Conservation (phyloP, 768 basidiomycete genomes). For the Naganishia vaughanmartiniae region DNA sequence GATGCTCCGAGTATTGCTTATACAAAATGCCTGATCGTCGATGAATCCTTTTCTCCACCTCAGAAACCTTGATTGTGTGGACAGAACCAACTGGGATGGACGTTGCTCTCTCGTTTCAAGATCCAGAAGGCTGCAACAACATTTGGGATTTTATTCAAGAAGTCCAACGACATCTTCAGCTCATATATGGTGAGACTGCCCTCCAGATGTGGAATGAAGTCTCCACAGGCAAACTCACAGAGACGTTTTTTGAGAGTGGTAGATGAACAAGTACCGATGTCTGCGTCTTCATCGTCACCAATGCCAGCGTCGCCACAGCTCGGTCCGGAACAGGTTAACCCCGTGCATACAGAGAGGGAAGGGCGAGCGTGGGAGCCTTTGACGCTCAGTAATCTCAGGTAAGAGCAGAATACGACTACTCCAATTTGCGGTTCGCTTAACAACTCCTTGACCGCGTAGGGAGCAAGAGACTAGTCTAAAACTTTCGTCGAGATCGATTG, state of each 20-base stretch:
- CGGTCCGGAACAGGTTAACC: neutral
- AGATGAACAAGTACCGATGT: slow-evolving; percentile 25
- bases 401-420: neutral
- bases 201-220: neutral
- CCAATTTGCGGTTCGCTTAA: neutral
- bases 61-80: slow-evolving; percentile 98
- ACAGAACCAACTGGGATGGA: slow-evolving; percentile 86
- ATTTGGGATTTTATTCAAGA: slow-evolving; percentile 96
- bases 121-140: slow-evolving; percentile 88
- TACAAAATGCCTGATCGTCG: neutral
- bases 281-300: slow-evolving; percentile 26
- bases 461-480: slow-evolving; percentile 28
- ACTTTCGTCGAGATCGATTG: slow-evolving; percentile 7
- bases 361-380: slow-evolving; percentile 1
- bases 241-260: neutral
- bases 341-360: slow-evolving; percentile 19
- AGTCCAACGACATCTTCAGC: slow-evolving; percentile 68
- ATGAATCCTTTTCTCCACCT: slow-evolving; percentile 33
- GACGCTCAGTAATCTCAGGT: slow-evolving; percentile 25
- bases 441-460: neutral
- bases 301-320: slow-evolving; percentile 28
- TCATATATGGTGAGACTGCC: slow-evolving; percentile 30
- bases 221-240: neutral
- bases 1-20: neutral
- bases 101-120: slow-evolving; percentile 95